Base-by-base conservation (phyloP, 1,139 yeast genomes). In the Candida pseudoviswanathii region DNA sequence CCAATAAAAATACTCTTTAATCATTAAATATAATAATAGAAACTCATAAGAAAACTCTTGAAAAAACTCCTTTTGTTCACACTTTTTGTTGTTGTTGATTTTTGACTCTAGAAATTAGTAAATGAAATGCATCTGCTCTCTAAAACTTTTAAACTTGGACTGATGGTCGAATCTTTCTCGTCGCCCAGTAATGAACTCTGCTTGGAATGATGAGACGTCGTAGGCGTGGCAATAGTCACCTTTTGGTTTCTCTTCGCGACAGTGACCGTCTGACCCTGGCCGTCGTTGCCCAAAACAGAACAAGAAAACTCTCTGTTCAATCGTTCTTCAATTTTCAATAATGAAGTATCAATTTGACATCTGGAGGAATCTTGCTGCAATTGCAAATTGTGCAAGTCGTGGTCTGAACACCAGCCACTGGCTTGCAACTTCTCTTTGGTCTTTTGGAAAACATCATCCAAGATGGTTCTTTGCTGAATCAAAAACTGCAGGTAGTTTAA, bases 401-500 rank as follows among this genome's bases (percentile, higher is more conserved):
- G 73, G 33, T 59, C 60, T 1, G 79, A 73, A 55, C 79, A 75
- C 81, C 81, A 76, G 2, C 81, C 81, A 46, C 74, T 68, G 39
- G 65, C 66, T 27, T 58, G 51, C 50, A 76, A 65, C 48, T 73
- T 64, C 43, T 63, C 60, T 47, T 62, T 70, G n/a, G 80, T 70
- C 25, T 63, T 57, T 41, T 65, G 70, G 54, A 66, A 76, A 3
- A 76, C 75, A 21, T 70, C 71, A 40, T 61, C 62, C 25, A 71
- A 61, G n/a, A 67, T 59, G 42, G 58, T 59, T 53, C 68, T 70
- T 55, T 70, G 75, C 42, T 62, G 60, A 25, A 57, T 61, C 50
- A 73, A 60, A 51, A 62, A 72, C n/a, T 57, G 51, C 54, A 66
- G 63, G 55, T 67, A 73, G 48, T 66, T 66, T 41, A 68, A 55